phyloP scores from a whole-genome alignment of 768 basidiomycete genomes.

The Suillus subalutaceus region DNA sequence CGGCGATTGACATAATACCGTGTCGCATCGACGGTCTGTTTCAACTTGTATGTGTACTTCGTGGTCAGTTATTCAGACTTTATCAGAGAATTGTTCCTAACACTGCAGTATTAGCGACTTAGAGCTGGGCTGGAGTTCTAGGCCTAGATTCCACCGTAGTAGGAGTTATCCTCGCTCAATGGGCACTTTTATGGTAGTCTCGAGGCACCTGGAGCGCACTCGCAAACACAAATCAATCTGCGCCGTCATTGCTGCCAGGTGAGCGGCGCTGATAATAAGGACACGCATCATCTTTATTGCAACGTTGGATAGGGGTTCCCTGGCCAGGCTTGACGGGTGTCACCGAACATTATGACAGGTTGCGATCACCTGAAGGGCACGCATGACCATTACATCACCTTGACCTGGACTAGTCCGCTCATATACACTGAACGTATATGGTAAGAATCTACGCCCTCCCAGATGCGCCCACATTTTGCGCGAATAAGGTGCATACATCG shows the following conservation, averaged over 20 bases:
- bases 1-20: conserved; percentile 17
- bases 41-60: conserved; percentile 22
- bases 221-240: conserved; percentile 18
- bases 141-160: conserved; percentile 23
- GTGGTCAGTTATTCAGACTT: background rate
- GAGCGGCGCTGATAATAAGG: conserved; percentile 23
- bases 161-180: conserved; percentile 22
- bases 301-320: background rate
- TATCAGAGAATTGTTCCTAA: background rate
- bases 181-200: conserved; percentile 2
- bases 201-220: background rate
- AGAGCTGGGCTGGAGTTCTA: conserved; percentile 22
- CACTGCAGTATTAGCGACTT: conserved; percentile 17
- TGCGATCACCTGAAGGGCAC: background rate
- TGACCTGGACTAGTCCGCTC: background rate
- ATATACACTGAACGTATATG: background rate
- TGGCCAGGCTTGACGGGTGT: background rate
- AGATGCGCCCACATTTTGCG: background rate
- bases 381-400: background rate
- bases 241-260: conserved; percentile 22
- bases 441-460: background rate
- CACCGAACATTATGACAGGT: background rate
- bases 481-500: background rate
- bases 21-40: conserved; percentile 19
- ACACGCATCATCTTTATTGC: background rate